A percentile compares a stretch with the other conserved stretches of the same genome.
Evolutionary conservation across 306 rosid genomes (phyloP).

Genomic region (Trifolium dubium): DNA sequence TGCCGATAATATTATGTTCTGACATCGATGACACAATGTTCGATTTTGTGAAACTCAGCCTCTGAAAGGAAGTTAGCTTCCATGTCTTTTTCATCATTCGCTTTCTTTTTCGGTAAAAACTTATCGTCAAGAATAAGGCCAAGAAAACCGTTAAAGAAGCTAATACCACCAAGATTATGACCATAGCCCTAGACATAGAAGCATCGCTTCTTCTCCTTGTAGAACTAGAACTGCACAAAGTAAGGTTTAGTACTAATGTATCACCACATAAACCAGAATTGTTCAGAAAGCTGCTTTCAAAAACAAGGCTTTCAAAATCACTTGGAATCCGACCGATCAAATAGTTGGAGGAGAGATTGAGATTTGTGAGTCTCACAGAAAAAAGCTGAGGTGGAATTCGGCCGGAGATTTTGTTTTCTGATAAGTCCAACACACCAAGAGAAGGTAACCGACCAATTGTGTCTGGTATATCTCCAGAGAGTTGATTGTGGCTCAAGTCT

Average conservation of each 20-base stretch:
- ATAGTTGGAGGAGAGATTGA: conserved; percentile 51
- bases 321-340: conserved; percentile 60
- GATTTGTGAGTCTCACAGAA: conserved; percentile 29
- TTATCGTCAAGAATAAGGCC: conserved; percentile 18
- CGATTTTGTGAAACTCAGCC: conserved; percentile 45
- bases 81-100: conserved; percentile 30
- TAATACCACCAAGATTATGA: conserved; percentile 43
- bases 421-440: conserved; percentile 63
- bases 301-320: conserved; percentile 46
- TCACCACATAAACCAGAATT: conserved; percentile 67
- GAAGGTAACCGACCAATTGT: conserved; percentile 47
- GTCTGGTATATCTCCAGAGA: conserved; percentile 61
- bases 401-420: conserved; percentile 67
- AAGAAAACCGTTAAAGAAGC: conserved; percentile 33
- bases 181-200: conserved; percentile 51
- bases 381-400: conserved; percentile 51
- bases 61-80: conserved; percentile 49
- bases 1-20: conserved; percentile 44
- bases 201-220: conserved; percentile 45
- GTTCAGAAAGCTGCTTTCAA: conserved; percentile 62
- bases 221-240: conserved; percentile 46
- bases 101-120: conserved; percentile 39
- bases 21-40: conserved; percentile 41
- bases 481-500: conserved; percentile 52
- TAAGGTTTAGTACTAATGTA: conserved; percentile 38